phyloP scores from a whole-genome alignment of 2,329 filamentous ascomycete genomes.

The Fusarium nelsonii region DNA sequence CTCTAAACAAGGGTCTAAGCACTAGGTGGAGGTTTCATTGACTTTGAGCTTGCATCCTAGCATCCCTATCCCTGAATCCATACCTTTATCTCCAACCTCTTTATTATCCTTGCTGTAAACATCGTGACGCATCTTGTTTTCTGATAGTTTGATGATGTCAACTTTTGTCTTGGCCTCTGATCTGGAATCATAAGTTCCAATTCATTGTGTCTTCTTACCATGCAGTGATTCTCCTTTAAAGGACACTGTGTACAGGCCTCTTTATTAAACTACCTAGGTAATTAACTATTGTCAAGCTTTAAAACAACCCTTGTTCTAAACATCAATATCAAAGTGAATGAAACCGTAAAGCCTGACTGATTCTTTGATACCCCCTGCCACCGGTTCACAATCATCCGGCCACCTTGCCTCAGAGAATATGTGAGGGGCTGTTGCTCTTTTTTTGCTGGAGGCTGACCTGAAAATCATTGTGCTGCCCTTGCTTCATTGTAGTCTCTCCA shows the following conservation, averaged over 20 bases:
- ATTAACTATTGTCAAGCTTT: neutral
- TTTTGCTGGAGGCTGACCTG: conserved; percentile 5
- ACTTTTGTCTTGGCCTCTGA: neutral
- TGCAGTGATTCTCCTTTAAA: neutral
- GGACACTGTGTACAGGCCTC: too few species aligned
- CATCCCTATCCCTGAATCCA: neutral
- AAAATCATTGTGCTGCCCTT: neutral
- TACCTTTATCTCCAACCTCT: conserved; percentile 28
- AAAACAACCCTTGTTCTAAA: neutral
- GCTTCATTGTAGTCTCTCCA: neutral
- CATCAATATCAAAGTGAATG: neutral
- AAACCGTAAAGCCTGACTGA: neutral
- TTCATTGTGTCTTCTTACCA: neutral
- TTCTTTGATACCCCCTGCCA: conserved; percentile 13
- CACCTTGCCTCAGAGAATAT: conserved; percentile 21
- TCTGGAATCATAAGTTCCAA: neutral
- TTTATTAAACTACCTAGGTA: neutral
- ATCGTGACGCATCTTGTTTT: neutral
- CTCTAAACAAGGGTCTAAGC: conserved; percentile 2
- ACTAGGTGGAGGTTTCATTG: neutral
- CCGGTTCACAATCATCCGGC: conserved; percentile 22
- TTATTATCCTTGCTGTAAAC: conserved; percentile 9
- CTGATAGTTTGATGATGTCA: neutral
- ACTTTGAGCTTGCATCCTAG: conserved; percentile 2
- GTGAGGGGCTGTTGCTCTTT: conserved; percentile 1